Evolutionary conservation across 305 asterid genomes (phyloP).

Genomic region (Plantago lanceolata): DNA sequence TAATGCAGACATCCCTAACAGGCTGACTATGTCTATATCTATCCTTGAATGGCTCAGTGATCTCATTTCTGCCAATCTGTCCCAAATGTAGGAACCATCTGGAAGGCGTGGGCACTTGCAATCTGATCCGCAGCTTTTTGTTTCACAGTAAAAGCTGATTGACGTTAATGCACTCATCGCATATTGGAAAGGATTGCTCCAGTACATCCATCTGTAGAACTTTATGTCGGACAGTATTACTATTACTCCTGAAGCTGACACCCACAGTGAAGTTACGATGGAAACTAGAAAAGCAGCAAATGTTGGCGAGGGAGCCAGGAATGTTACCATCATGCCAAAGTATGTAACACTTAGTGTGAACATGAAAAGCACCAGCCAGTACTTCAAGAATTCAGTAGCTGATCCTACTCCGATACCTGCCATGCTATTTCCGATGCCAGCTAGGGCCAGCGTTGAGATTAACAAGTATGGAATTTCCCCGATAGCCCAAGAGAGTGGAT

Average conservation of each 20-base stretch:
- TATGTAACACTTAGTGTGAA: neutral
- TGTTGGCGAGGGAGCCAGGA: neutral
- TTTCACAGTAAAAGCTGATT: neutral
- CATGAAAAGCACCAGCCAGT: neutral
- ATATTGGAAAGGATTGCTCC: neutral
- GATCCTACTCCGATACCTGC: neutral
- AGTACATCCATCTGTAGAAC: neutral
- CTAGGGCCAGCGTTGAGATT: neutral
- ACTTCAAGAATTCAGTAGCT: neutral
- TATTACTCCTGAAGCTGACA: neutral
- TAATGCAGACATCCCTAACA: neutral
- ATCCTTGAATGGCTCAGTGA: neutral
- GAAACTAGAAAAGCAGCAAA: neutral
- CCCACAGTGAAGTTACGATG: neutral
- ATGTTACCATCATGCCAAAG: neutral
- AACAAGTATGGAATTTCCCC: neutral
- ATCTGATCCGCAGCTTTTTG: neutral
- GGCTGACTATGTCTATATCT: neutral
- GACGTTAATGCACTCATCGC: neutral
- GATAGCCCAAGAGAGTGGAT: neutral
- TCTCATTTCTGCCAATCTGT: neutral
- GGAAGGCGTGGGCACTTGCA: neutral
- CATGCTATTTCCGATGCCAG: neutral
- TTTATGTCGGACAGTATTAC: neutral
- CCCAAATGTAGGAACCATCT: neutral